A percentile compares a stretch with the other conserved stretches of the same genome.
phyloP scores from a whole-genome alignment of 805 yeast genomes.

The Candida insectalens region DNA sequence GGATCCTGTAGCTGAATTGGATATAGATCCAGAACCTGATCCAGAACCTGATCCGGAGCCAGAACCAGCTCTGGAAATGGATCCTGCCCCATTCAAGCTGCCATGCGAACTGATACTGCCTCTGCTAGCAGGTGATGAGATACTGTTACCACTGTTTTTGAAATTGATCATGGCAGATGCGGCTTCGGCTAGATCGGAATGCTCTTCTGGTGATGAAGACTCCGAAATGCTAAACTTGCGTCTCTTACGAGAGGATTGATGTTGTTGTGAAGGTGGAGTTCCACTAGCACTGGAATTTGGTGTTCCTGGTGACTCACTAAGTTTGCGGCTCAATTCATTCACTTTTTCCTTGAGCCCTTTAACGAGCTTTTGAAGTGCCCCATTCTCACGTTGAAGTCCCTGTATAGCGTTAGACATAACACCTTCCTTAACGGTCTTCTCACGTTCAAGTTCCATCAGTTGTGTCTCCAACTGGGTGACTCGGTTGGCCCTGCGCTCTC shows the following conservation, averaged over 20 bases:
- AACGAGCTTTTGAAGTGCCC: slow-evolving; percentile 22
- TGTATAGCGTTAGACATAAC: slow-evolving; percentile 42
- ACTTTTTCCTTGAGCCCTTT: slow-evolving; percentile 21
- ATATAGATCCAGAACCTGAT: not conserved
- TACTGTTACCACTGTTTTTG: slow-evolving; percentile 10
- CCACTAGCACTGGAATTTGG: not conserved
- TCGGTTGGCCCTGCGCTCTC: slow-evolving; percentile 78
- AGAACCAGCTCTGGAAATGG: slow-evolving; percentile 7
- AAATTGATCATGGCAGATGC: slow-evolving; percentile 22
- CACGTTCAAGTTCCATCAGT: slow-evolving; percentile 58
- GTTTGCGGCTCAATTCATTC: not conserved
- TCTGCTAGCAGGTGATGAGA: slow-evolving; percentile 5
- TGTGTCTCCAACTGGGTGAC: slow-evolving; percentile 70
- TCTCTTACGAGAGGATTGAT: not conserved
- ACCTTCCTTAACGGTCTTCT: slow-evolving; percentile 50
- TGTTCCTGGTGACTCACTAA: not conserved
- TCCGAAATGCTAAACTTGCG: not conserved
- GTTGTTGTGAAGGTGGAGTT: not conserved
- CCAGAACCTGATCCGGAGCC: too few species aligned
- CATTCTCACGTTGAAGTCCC: slow-evolving; percentile 36
- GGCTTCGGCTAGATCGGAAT: slow-evolving; percentile 8
- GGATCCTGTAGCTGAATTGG: not conserved
- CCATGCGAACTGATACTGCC: too few species aligned
- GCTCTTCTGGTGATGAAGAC: not conserved
- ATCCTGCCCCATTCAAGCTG: too few species aligned